Percentiles rank a stretch among this genome's conserved stretches.
Conservation (phyloP, 2,329 filamentous ascomycete species). For the Dactylonectria macrodidyma region DNA sequence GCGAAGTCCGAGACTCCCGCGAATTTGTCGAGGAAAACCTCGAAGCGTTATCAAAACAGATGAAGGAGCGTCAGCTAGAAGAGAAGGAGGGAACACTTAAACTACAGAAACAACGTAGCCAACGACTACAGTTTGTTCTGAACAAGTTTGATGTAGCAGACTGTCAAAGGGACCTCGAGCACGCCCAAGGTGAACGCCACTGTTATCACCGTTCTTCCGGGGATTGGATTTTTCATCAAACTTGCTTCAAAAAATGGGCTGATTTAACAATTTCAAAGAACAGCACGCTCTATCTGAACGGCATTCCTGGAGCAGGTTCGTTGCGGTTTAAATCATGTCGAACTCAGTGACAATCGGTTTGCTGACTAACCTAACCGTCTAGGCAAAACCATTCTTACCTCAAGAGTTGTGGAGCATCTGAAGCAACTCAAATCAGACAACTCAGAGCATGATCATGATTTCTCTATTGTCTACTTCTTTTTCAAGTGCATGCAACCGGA, state of each 20-base stretch:
- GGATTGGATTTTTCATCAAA: fast-evolving
- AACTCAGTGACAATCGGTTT: too few relatives aligned
- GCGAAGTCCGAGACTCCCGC: not conserved
- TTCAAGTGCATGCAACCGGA: too few relatives aligned
- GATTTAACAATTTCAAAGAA: fast-evolving
- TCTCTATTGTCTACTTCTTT: too few relatives aligned
- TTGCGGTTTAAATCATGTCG: not conserved
- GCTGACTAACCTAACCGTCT: too few relatives aligned
- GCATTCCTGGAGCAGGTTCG: not conserved
- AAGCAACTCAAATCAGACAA: too few relatives aligned
- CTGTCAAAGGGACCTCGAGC: not conserved
- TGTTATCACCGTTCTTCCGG: fast-evolving
- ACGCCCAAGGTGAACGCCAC: fast-evolving
- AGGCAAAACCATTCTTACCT: too few relatives aligned
- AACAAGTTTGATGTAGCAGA: not conserved
- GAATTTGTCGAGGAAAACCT: fast-evolving
- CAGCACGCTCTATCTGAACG: fast-evolving
- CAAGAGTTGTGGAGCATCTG: too few relatives aligned
- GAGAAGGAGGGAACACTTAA: not conserved
- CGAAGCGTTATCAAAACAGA: fast-evolving
- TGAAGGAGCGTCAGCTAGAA: not conserved
- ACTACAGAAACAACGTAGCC: fast-evolving
- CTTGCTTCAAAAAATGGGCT: fast-evolving
- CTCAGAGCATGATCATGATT: too few relatives aligned
- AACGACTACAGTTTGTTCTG: not conserved